A percentile compares a stretch with the other conserved stretches of the same genome.
Evolutionary conservation across 2,329 filamentous ascomycete species (phyloP).

Genomic region (Chlorencoelia australis): DNA sequence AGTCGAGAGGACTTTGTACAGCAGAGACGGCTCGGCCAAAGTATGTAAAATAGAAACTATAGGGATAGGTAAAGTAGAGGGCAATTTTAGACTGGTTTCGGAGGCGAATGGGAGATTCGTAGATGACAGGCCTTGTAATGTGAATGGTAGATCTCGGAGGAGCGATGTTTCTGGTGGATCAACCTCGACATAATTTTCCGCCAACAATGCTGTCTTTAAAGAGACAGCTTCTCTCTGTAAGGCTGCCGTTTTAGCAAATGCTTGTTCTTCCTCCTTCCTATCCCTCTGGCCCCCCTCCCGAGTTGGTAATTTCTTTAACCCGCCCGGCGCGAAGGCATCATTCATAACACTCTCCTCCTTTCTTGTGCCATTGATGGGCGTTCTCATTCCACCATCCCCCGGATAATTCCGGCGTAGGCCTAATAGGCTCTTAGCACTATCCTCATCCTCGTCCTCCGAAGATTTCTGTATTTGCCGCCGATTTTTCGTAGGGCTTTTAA

Average conservation of each 20-base stretch:
- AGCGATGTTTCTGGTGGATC: constrained; percentile 56
- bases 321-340: constrained; percentile 45
- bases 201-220: constrained; percentile 44
- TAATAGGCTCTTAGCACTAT: constrained; percentile 3
- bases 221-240: constrained; percentile 20
- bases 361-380: constrained; percentile 29
- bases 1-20: constrained; percentile 70
- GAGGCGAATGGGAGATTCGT: constrained; percentile 69
- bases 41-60: constrained; percentile 81
- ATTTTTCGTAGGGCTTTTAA: constrained; percentile 24
- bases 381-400: constrained; percentile 11
- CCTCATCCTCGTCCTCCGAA: constrained; percentile 1
- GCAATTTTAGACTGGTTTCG: constrained; percentile 62
- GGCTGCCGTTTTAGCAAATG: constrained; percentile 19
- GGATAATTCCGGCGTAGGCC: constrained; percentile 9
- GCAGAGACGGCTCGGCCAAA: constrained; percentile 83
- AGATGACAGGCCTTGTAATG: constrained; percentile 83
- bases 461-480: constrained; percentile 6
- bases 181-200: constrained; percentile 45
- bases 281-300: constrained; percentile 26
- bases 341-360: constrained; percentile 28
- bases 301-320: constrained; percentile 29
- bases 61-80: constrained; percentile 69
- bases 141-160: constrained; percentile 79
- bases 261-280: constrained; percentile 24